These are phyloP conservation scores for Chenopodium formosanum DNA, from an alignment of 148 eudicot species.

Conservation along the genomic window DNA sequence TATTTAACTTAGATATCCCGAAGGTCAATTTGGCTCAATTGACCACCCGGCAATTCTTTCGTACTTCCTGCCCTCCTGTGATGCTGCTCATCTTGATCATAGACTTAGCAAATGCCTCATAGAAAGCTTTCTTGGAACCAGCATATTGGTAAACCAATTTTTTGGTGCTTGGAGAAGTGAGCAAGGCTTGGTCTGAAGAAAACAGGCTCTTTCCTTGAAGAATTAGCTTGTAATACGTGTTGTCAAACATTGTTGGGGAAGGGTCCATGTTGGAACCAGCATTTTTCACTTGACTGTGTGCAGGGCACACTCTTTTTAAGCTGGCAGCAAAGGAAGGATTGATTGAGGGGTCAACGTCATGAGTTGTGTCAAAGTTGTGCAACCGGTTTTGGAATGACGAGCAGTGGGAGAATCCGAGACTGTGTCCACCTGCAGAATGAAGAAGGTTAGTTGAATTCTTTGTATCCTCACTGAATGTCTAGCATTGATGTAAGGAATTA, in stretches of 20 bases:
- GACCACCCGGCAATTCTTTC: constrained; percentile 55
- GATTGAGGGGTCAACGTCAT: constrained; percentile 55
- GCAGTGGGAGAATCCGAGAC: constrained; percentile 91
- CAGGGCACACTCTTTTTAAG: constrained; percentile 41
- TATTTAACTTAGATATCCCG: not conserved
- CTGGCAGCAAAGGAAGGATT: constrained; percentile 55
- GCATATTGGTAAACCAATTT: constrained; percentile 50
- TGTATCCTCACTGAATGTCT: not conserved
- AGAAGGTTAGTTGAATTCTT: constrained; percentile 8
- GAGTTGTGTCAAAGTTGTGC: constrained; percentile 54
- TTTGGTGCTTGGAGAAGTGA: constrained; percentile 40
- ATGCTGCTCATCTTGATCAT: constrained; percentile 85
- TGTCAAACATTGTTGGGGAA: constrained; percentile 56
- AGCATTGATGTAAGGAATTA: not conserved
- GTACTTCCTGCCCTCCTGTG: constrained; percentile 66
- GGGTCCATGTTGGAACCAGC: constrained; percentile 61
- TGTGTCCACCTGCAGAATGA: constrained; percentile 63
- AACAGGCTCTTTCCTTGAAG: constrained; percentile 58
- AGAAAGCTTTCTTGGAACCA: constrained; percentile 44
- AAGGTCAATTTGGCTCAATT: constrained; percentile 29
- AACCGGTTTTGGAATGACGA: constrained; percentile 73
- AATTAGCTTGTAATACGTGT: constrained; percentile 64
- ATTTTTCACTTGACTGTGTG: constrained; percentile 35
- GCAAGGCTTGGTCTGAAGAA: constrained; percentile 61
- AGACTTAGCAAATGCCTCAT: constrained; percentile 53